Conservation (phyloP, 257 asterid species). For the Nicotiana paniculata region DNA sequence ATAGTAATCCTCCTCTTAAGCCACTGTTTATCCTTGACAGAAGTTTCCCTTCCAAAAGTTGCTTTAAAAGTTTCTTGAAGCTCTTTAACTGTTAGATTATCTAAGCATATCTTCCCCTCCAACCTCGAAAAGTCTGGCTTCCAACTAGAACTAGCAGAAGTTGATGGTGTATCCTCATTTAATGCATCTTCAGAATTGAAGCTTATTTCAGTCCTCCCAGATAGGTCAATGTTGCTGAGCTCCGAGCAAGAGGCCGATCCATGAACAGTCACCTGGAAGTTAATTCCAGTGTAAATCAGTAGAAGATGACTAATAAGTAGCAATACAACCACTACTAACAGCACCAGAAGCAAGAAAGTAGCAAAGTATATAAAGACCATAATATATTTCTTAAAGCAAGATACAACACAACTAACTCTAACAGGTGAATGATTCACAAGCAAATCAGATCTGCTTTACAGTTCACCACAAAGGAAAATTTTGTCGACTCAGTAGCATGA, state of each 20-base stretch:
- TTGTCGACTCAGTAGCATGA: slow-evolving; percentile 2
- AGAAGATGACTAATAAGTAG: background rate
- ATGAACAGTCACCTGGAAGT: slow-evolving; percentile 35
- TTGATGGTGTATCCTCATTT: slow-evolving; percentile 29
- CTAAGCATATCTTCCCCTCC: slow-evolving; percentile 79
- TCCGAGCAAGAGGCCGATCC: slow-evolving; percentile 20
- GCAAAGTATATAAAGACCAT: background rate
- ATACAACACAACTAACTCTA: background rate
- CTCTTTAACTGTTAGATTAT: slow-evolving; percentile 66
- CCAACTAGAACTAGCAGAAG: slow-evolving; percentile 33
- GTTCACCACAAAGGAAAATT: background rate
- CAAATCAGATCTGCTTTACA: background rate
- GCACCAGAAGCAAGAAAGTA: background rate
- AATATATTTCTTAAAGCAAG: background rate
- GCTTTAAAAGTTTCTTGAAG: slow-evolving; percentile 93
- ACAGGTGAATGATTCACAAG: background rate
- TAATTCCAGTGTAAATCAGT: slow-evolving; percentile 8
- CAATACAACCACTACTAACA: background rate
- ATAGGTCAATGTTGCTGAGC: slow-evolving; percentile 23
- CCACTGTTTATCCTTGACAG: slow-evolving; percentile 95
- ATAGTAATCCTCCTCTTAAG: slow-evolving; percentile 86
- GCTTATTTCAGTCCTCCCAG: slow-evolving; percentile 31
- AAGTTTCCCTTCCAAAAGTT: slow-evolving; percentile 90
- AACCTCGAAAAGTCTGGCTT: slow-evolving; percentile 79
- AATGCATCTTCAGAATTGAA: slow-evolving; percentile 29